phyloP scores from a whole-genome alignment of 2,329 filamentous ascomycete species.

The Talaromyces sp. region DNA sequence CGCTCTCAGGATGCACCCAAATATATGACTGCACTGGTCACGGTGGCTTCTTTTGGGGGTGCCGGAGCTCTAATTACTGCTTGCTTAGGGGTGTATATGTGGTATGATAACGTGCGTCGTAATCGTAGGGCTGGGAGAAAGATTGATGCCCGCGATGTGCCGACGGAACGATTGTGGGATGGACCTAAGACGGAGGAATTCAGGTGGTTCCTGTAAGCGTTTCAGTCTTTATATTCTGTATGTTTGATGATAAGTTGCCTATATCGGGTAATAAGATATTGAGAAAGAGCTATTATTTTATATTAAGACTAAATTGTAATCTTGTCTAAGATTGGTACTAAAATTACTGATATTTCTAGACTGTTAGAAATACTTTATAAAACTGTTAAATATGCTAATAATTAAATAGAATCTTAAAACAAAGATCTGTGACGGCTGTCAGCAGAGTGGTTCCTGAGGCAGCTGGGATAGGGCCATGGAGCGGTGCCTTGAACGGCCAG shows the following conservation, averaged over 20 bases:
- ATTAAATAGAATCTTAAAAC: too few relatives aligned
- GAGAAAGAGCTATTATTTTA: too few relatives aligned
- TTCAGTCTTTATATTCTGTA: not conserved
- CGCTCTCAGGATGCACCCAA: constrained; percentile 58
- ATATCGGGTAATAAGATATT: too few relatives aligned
- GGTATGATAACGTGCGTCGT: constrained; percentile 58
- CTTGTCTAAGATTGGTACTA: too few relatives aligned
- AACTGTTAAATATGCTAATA: too few relatives aligned
- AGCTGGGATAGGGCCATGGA: too few relatives aligned
- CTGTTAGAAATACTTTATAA: too few relatives aligned
- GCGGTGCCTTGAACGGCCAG: too few relatives aligned
- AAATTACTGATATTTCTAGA: too few relatives aligned
- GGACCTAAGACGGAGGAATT: constrained; percentile 52
- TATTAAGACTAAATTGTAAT: too few relatives aligned
- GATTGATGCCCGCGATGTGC: constrained; percentile 52
- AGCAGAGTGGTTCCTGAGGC: too few relatives aligned
- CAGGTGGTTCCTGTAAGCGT: constrained; percentile 51
- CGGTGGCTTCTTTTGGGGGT: constrained; percentile 50
- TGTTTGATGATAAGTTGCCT: not conserved
- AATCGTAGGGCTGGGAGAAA: constrained; percentile 53
- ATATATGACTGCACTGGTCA: constrained; percentile 62
- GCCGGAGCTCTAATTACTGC: constrained; percentile 53
- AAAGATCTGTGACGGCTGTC: too few relatives aligned
- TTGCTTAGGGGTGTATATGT: constrained; percentile 59
- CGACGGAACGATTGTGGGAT: constrained; percentile 52